Conservation (phyloP, 805 yeast genomes). For the Candida sonorensis region DNA sequence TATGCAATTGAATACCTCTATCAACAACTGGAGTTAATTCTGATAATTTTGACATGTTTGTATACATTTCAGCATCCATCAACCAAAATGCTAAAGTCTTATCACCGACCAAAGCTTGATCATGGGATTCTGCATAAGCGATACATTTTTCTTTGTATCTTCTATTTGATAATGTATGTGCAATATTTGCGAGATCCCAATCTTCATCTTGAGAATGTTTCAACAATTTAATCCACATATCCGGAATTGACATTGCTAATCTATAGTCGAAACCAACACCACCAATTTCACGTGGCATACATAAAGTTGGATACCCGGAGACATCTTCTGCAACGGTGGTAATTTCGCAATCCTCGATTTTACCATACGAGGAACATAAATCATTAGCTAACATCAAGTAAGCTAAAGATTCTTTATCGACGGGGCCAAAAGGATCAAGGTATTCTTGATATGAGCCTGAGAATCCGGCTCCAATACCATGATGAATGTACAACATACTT, state of each 20-base stretch:
- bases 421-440: conserved; percentile 63
- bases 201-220: conserved; percentile 82
- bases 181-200: conserved; percentile 83
- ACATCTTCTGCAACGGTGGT: conserved; percentile 94
- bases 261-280: conserved; percentile 95
- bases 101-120: conserved; percentile 96
- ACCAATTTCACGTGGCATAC: conserved; percentile 65
- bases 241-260: conserved; percentile 95
- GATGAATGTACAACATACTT: conserved; percentile 85
- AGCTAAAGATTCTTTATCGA: conserved; percentile 80
- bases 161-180: conserved; percentile 78
- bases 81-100: conserved; percentile 96
- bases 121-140: conserved; percentile 92
- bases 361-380: conserved; percentile 50
- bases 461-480: conserved; percentile 85
- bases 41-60: conserved; percentile 78
- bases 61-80: conserved; percentile 98
- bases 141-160: conserved; percentile 85
- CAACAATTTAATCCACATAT: conserved; percentile 95
- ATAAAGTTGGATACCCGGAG: conserved; percentile 93
- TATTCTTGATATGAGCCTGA: conserved; percentile 92
- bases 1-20: conserved; percentile 87
- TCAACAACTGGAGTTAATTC: conserved; percentile 74
- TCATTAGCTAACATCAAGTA: conserved; percentile 90
- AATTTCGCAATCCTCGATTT: conserved; percentile 25